Evolutionary conservation across 2,329 filamentous ascomycete genomes (phyloP).

Genomic region (Hansfordia pulvinata): DNA sequence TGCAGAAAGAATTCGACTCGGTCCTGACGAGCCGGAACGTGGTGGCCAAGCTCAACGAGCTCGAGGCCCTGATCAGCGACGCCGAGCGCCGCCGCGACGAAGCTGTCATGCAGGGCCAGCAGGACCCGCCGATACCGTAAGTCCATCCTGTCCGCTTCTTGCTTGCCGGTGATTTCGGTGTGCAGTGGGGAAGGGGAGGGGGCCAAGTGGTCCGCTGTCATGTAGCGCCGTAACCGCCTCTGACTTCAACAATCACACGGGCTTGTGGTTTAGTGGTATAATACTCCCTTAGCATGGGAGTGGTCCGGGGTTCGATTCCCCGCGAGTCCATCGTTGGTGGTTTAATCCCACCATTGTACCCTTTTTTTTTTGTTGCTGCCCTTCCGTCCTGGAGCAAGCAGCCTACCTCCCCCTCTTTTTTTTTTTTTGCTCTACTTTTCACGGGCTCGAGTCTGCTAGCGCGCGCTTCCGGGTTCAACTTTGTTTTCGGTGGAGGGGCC

Average conservation of each 20-base stretch:
- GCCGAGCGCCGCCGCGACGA: slow-evolving; percentile 26
- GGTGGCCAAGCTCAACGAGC: slow-evolving; percentile 42
- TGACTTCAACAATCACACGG: too few relatives aligned
- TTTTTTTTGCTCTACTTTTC: neutral
- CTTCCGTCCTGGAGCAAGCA: too few relatives aligned
- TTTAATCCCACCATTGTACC: too few relatives aligned
- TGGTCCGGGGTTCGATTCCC: slow-evolving; percentile 33
- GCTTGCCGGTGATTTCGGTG: too few relatives aligned
- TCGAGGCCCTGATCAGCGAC: slow-evolving; percentile 40
- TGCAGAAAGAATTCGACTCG: slow-evolving; percentile 41
- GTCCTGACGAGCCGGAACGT: slow-evolving; percentile 38
- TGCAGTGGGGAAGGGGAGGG: too few relatives aligned
- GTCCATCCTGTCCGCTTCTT: slow-evolving; percentile 12
- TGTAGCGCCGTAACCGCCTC: too few relatives aligned
- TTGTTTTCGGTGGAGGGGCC: neutral
- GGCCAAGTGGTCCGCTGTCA: too few relatives aligned
- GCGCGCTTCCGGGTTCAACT: too few relatives aligned
- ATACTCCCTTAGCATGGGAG: slow-evolving; percentile 14
- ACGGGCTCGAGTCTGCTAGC: too few relatives aligned
- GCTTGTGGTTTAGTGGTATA: slow-evolving; percentile 2
- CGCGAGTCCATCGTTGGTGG: slow-evolving; percentile 28
- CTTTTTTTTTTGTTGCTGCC: neutral
- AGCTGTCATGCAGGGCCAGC: slow-evolving; percentile 9
- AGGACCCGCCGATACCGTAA: slow-evolving; percentile 29
- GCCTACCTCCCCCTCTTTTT: neutral